phyloP scores from a whole-genome alignment of 2,329 filamentous ascomycete genomes.

The Colletotrichum noveboracense region DNA sequence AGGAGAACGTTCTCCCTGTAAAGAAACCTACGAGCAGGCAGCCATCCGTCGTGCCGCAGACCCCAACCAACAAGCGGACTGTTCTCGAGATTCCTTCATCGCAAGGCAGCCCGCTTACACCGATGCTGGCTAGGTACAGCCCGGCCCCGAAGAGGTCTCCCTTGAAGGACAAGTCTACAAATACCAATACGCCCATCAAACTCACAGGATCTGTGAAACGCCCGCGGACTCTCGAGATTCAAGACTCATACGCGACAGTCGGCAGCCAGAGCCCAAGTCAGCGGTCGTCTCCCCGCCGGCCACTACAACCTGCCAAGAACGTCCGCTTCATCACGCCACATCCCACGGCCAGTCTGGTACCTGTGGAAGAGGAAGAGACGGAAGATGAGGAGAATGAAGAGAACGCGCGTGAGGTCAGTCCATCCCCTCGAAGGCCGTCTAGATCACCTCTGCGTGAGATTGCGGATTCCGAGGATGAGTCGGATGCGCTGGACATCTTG shows the following conservation, averaged over 20 bases:
- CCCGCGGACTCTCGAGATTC: slow-evolving; percentile 41
- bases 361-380: not conserved
- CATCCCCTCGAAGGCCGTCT: slow-evolving; percentile 2
- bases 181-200: slow-evolving; percentile 8
- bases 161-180: slow-evolving; percentile 39
- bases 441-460: slow-evolving; percentile 41
- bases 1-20: slow-evolving; percentile 20
- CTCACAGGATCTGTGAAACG: slow-evolving; percentile 23
- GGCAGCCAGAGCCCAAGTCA: slow-evolving; percentile 16
- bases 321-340: slow-evolving; percentile 22
- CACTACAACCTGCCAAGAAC: slow-evolving; percentile 25
- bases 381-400: slow-evolving; percentile 14
- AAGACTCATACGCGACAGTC: slow-evolving; percentile 49
- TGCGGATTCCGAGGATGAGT: slow-evolving; percentile 55
- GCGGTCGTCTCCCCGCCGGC: slow-evolving; percentile 21
- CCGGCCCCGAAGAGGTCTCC: slow-evolving; percentile 40
- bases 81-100: slow-evolving; percentile 51
- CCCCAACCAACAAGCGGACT: slow-evolving; percentile 36
- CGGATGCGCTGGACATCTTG: slow-evolving; percentile 17
- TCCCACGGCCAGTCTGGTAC: slow-evolving; percentile 6
- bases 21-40: slow-evolving; percentile 30
- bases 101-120: slow-evolving; percentile 45
- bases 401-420: not conserved
- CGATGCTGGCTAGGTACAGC: slow-evolving; percentile 44
- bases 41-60: slow-evolving; percentile 45